Evolutionary conservation across 768 basidiomycete species (phyloP).

Genomic region (Russula vinacea): DNA sequence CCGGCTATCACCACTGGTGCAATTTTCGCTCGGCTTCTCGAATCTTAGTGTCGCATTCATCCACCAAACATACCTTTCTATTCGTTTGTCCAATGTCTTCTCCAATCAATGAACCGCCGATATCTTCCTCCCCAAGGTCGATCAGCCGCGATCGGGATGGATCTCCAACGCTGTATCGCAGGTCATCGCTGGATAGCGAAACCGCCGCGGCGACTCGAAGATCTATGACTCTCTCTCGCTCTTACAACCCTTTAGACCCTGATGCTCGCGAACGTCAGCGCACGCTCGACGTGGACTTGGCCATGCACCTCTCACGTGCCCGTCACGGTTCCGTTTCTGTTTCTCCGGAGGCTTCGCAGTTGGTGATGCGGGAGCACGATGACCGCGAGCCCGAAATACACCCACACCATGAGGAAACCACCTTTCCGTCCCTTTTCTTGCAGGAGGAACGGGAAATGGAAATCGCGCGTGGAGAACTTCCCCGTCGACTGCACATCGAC

Average conservation of each 20-base stretch:
- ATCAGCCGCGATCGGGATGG: constrained; percentile 12
- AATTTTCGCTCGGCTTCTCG: neutral
- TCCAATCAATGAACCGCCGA: neutral
- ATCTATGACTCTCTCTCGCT: constrained; percentile 60
- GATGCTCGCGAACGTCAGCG: constrained; percentile 82
- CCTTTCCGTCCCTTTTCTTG: constrained; percentile 45
- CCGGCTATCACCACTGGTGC: neutral
- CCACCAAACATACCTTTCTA: too few species aligned
- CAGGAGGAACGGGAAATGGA: constrained; percentile 50
- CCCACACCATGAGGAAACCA: constrained; percentile 33
- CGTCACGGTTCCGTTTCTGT: constrained; percentile 55
- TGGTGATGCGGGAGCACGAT: constrained; percentile 38
- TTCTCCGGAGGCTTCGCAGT: constrained; percentile 34
- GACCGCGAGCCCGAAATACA: constrained; percentile 35
- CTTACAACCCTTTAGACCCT: constrained; percentile 67
- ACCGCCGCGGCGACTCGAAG: constrained; percentile 45
- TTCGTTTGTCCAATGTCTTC: constrained; percentile 14
- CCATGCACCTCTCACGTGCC: constrained; percentile 70
- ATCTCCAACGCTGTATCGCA: constrained; percentile 14
- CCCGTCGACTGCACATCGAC: constrained; percentile 9
- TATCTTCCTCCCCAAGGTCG: constrained; percentile 22
- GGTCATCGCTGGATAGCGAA: constrained; percentile 35
- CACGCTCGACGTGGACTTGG: constrained; percentile 93
- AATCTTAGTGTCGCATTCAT: neutral
- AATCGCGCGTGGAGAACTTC: constrained; percentile 37